phyloP scores from a whole-genome alignment of 768 basidiomycete species.

The Holtermanniella nyarrowii region DNA sequence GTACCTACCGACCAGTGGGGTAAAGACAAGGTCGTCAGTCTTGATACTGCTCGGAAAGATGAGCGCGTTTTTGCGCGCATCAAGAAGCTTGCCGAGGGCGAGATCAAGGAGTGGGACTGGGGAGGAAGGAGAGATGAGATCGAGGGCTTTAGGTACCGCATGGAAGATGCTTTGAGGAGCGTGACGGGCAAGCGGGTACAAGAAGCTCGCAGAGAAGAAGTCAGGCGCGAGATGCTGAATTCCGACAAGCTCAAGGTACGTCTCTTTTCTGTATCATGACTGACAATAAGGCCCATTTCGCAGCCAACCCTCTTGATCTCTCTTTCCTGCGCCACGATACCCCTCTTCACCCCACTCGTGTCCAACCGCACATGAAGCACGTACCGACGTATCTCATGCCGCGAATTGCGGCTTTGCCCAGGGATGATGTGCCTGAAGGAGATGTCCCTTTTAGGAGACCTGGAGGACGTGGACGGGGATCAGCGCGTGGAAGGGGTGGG shows the following conservation, averaged over 20 bases:
- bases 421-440: slow-evolving; percentile 43
- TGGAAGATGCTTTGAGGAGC: slow-evolving; percentile 86
- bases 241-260: slow-evolving; percentile 91
- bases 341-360: slow-evolving; percentile 75
- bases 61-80: slow-evolving; percentile 68
- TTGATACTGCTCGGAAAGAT: slow-evolving; percentile 63
- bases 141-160: slow-evolving; percentile 92
- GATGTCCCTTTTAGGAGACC: slow-evolving; percentile 68
- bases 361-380: slow-evolving; percentile 92
- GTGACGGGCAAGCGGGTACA: slow-evolving; percentile 77
- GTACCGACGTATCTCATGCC: slow-evolving; percentile 88
- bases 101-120: slow-evolving; percentile 80
- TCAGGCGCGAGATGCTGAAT: slow-evolving; percentile 85
- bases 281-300: slow-evolving; percentile 73
- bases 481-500: slow-evolving; percentile 46
- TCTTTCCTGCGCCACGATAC: slow-evolving; percentile 91
- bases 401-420: slow-evolving; percentile 55
- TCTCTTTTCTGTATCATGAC: slow-evolving; percentile 4
- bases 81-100: slow-evolving; percentile 53
- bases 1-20: slow-evolving; percentile 46
- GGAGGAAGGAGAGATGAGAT: slow-evolving; percentile 76
- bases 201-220: slow-evolving; percentile 86
- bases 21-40: slow-evolving; percentile 51
- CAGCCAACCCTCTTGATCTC: slow-evolving; percentile 88
- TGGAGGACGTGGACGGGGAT: slow-evolving; percentile 48